These are phyloP conservation scores for Vaccinium corymbosum DNA, from an alignment of 148 eudicot species.

Conservation along the genomic window DNA sequence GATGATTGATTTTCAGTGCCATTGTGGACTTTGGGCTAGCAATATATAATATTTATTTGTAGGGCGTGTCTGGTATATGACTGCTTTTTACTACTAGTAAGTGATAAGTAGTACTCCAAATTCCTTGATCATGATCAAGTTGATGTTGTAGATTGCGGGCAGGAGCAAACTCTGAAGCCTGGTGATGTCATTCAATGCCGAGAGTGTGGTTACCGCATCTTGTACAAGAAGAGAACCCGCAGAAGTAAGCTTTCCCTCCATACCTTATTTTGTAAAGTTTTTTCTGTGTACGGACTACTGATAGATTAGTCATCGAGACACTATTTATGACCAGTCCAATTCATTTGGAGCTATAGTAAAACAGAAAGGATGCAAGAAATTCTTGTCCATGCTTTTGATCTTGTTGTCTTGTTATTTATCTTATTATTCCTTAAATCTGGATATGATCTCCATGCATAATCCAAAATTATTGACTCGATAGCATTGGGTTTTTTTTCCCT, in stretches of 20 bases:
- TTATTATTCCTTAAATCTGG: background rate
- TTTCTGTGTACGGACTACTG: background rate
- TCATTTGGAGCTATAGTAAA: background rate
- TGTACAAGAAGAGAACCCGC: conserved; percentile 86
- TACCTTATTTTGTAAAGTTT: background rate
- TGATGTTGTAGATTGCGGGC: conserved; percentile 61
- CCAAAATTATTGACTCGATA: background rate
- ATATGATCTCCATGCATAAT: background rate
- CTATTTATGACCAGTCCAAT: background rate
- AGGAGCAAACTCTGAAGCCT: conserved; percentile 75
- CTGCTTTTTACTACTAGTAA: background rate
- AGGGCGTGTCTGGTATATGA: background rate
- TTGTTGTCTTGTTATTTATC: background rate
- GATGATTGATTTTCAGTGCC: background rate
- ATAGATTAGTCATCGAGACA: background rate
- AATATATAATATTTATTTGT: background rate
- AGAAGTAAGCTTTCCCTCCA: conserved; percentile 46
- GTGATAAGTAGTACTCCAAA: background rate
- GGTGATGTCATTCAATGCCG: conserved; percentile 89
- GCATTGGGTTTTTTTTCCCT: background rate
- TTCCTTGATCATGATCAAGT: background rate
- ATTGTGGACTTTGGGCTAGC: background rate
- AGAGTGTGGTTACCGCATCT: conserved; percentile 81
- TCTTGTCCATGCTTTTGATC: background rate
- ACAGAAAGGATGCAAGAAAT: background rate